Conservation (phyloP, 2,329 filamentous ascomycete genomes). For the Alternaria triticimaculans region DNA sequence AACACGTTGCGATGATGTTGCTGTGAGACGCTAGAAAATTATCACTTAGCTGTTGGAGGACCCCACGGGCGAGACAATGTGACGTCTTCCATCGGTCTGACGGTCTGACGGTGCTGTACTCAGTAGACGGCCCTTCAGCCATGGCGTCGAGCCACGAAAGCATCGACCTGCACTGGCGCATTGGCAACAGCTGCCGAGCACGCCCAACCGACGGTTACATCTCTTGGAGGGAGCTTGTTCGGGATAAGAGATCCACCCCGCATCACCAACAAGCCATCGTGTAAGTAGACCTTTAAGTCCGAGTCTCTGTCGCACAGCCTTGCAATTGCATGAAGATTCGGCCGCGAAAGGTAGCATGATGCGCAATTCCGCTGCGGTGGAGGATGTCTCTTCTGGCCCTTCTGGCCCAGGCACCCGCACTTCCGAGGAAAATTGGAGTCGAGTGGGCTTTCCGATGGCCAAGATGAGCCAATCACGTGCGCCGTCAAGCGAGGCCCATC, state of each 20-base stretch:
- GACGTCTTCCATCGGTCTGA: constrained; percentile 13
- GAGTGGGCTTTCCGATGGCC: constrained; percentile 4
- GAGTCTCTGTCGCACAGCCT: background rate
- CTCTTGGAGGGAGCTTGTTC: constrained; percentile 18
- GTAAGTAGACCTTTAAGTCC: background rate
- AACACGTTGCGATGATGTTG: constrained; percentile 5
- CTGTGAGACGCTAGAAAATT: constrained; percentile 4
- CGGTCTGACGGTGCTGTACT: background rate
- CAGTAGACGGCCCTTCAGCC: background rate
- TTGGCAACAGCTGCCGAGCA: constrained; percentile 17
- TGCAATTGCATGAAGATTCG: constrained; percentile 1
- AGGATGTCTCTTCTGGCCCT: constrained; percentile 1
- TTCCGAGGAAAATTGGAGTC: background rate
- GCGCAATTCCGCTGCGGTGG: background rate
- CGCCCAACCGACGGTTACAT: constrained; percentile 1
- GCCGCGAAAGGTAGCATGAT: constrained; percentile 1
- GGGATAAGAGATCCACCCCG: constrained; percentile 7
- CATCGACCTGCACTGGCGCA: constrained; percentile 14
- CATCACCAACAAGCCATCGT: background rate
- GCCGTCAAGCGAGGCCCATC: constrained; percentile 17
- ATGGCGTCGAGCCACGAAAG: constrained; percentile 16
- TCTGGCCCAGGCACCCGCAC: constrained; percentile 5
- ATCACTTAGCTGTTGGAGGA: constrained; percentile 9
- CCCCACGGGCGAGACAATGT: constrained; percentile 17
- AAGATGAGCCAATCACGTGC: constrained; percentile 15